Percentiles rank a stretch among this genome's conserved stretches.
These are phyloP conservation scores for Rhizopus sp. DNA, from an alignment of 371 early-diverging fungal species.

Conservation along the genomic window DNA sequence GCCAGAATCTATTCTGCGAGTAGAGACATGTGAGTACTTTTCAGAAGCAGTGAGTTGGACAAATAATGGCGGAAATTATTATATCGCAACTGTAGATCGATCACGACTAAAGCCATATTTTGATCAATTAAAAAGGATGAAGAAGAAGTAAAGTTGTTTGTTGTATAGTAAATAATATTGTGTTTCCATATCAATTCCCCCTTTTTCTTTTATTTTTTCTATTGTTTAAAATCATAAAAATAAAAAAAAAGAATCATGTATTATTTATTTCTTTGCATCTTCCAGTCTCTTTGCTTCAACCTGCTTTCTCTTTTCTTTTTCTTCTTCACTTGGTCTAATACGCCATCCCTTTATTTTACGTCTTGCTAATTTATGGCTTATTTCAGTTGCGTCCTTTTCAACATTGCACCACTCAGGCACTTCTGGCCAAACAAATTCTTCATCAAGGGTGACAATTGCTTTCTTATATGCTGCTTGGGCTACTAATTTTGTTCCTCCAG, in stretches of 20 bases:
- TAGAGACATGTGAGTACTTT: constrained; percentile 75
- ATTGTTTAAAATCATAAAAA: constrained; percentile 10
- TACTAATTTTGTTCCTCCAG: constrained; percentile 48
- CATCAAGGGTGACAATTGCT: constrained; percentile 89
- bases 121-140: constrained; percentile 15
- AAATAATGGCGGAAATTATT: constrained; percentile 84
- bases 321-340: constrained; percentile 48
- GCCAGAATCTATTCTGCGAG: constrained; percentile 83
- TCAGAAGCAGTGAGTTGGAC: constrained; percentile 93
- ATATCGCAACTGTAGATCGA: constrained; percentile 84
- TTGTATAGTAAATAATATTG: neutral
- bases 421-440: constrained; percentile 77
- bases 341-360: constrained; percentile 82
- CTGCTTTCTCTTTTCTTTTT: constrained; percentile 34
- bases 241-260: neutral
- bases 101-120: constrained; percentile 63
- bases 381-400: constrained; percentile 50
- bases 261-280: constrained; percentile 4
- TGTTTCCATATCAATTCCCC: constrained; percentile 1
- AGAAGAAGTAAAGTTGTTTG: too few species aligned
- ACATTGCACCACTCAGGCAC: constrained; percentile 55
- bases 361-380: constrained; percentile 57
- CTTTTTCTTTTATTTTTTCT: neutral
- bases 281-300: constrained; percentile 22
- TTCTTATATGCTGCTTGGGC: constrained; percentile 76